Evolutionary conservation across 2,329 filamentous ascomycete species (phyloP).

Genomic region (Achaetomium macrosporum): DNA sequence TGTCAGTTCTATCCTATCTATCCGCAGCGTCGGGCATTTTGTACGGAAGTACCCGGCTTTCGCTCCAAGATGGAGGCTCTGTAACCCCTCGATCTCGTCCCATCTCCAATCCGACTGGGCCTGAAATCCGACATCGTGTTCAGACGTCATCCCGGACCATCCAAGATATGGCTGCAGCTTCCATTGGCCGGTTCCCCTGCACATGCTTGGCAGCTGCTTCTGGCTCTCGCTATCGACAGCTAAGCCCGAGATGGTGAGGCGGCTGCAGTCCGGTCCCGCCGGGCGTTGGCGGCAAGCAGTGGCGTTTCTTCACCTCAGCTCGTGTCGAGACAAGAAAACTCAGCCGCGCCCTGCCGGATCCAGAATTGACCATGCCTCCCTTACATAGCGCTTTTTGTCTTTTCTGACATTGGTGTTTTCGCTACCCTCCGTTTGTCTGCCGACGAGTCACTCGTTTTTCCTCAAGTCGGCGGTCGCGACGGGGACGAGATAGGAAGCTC

Average conservation of each 20-base stretch:
- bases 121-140: not conserved
- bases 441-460: slow-evolving; percentile 14
- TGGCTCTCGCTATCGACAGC: slow-evolving; percentile 4
- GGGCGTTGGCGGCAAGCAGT: not conserved
- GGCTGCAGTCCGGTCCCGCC: not conserved
- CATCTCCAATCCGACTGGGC: not conserved
- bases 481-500: not conserved
- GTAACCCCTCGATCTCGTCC: not conserved
- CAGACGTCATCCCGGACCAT: not conserved
- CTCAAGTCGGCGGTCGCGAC: slow-evolving; percentile 5
- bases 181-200: not conserved
- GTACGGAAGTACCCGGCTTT: too few relatives aligned
- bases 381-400: not conserved
- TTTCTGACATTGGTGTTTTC: not conserved
- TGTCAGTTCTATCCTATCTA: too few relatives aligned
- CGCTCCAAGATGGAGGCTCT: too few relatives aligned
- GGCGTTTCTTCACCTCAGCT: slow-evolving; percentile 4
- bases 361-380: not conserved
- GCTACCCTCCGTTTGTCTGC: not conserved
- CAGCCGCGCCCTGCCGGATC: not conserved
- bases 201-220: not conserved
- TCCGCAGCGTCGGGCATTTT: too few relatives aligned
- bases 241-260: slow-evolving; percentile 1
- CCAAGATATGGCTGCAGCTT: not conserved
- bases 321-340: not conserved